Base-by-base conservation (phyloP, 2,329 filamentous ascomycete species). In the Chaetomium strumarium region DNA sequence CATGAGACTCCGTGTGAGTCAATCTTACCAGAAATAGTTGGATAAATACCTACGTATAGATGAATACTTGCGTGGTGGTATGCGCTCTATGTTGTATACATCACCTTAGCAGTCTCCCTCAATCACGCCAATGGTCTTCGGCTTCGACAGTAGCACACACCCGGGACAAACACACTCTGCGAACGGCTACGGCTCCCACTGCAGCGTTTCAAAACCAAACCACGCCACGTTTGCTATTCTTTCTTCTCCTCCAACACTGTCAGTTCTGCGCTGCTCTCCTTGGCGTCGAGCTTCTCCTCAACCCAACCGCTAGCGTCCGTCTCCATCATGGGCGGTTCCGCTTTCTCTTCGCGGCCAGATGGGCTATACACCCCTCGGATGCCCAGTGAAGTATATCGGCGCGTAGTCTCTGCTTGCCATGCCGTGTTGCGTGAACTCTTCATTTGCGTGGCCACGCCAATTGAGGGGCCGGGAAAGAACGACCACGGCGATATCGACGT, bases 401-500 rank as follows among this genome's bases (percentile, higher is more conserved):
- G 65, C 1, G 70, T 83, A 29, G 78, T 78, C 19, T 56, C 66
- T 0, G 62, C 70, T 0, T 79, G 76, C 55, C 69, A 74, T 24
- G 52, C 63, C 0, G 65, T 74, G 2, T 74, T 88, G 0, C 66
- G 68, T 1, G 60, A 70, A 1, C 67, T 84, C 3, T 89, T 80
- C 60, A 49, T 68, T 0, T 70, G 69, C 8, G 80, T 86, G 5
- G 76, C 74, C 1, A 74, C 77, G 0, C 83, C 86, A 0, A 78
- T 85, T 29, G 85, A 90, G 59, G 85, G 80, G 0, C 87, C 88
- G 0, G 83, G 66, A 1, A 93, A 93, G 67, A 39, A 58, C 0
- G 79, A 83, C 59, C 78, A 81, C 62, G 89, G 88, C 17, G 89
- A 93, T 58, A 70, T 95, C 36, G 88, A 93, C 67, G 74, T 91